Conservation (phyloP, 257 asterid genomes). For the Jacaranda mimosifolia region DNA sequence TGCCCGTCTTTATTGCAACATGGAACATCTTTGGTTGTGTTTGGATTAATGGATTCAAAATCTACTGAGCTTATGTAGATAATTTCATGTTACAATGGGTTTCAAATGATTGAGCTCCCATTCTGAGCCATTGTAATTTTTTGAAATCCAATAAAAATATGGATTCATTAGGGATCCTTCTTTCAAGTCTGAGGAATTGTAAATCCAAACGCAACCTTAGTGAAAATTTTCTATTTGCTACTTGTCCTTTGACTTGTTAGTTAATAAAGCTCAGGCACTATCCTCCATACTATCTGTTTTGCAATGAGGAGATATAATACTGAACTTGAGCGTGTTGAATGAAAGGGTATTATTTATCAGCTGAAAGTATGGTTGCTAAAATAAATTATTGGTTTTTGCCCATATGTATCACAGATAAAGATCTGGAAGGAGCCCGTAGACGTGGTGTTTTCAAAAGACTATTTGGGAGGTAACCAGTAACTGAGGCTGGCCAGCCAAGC, state of each 20-base stretch:
- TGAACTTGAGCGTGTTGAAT: no score
- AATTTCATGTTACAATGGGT: no score
- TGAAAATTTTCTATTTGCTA: neutral
- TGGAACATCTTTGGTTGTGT: no score
- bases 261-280: neutral
- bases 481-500: neutral
- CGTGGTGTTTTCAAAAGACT: constrained; percentile 56
- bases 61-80: no score
- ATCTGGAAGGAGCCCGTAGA: constrained; percentile 50
- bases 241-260: neutral
- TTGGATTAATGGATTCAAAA: no score
- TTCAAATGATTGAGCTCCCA: no score
- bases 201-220: neutral
- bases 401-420: constrained; percentile 51
- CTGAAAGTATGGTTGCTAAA: neutral
- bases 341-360: neutral
- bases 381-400: neutral
- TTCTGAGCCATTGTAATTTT: no score
- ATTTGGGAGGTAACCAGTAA: constrained; percentile 50
- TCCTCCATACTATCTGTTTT: neutral
- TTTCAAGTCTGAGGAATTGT: neutral
- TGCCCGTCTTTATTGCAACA: neutral
- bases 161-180: neutral
- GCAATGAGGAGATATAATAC: neutral
- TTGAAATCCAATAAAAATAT: no score